Evolutionary conservation across 1,284 basidiomycete species (phyloP), one percentile per base, ranked within the genome.

Genomic region (Paramarasmius palmivorus): DNA sequence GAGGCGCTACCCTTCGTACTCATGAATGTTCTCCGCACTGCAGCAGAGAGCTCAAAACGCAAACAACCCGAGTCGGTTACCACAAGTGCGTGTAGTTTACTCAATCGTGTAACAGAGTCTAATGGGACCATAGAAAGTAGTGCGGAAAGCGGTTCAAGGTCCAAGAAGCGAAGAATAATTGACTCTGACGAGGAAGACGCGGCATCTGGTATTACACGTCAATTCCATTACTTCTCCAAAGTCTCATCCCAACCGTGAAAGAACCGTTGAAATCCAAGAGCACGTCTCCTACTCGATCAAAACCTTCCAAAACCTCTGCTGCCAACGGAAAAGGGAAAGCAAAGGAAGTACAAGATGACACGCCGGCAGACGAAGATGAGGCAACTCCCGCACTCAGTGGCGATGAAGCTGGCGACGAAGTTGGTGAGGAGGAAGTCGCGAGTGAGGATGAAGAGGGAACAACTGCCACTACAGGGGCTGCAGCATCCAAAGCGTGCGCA

Each of bases 141-240:
- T n/a, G n/a, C n/a, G n/a, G 69, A 50, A 45, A 61, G 61, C 20
- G 25, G 42, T 12, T 60, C 68, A 23, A 73, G 63, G 51, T 54
- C 67, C 6, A 88, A 89, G 71, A 83, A 79, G 64, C 74, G 86
- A 57, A 78, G 82, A 46, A 72, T 89, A 35, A 63, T 87, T 4
- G 75, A 83, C 39, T 89, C 87, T 0, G 88, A 90, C 54, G 83
- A 88, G 25, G 87, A 88, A 54, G 73, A 69, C 23, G 74, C 56
- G n/a, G 15, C 25, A 19, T n/a, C 46, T 34, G 52, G 54, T 48
- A 37, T 35, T 42, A 34, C 32, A 15, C 37, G 42, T 39, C 37
- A 35, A 34, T 39, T 22, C 49, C 19, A 17, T 38, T 12, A 15
- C 32, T 12, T n/a, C 17, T 20, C 9, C 5, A 15, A 29, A 7